phyloP scores from a whole-genome alignment of 371 early-diverging fungal genomes.

The Phascolomyces articulosus region DNA sequence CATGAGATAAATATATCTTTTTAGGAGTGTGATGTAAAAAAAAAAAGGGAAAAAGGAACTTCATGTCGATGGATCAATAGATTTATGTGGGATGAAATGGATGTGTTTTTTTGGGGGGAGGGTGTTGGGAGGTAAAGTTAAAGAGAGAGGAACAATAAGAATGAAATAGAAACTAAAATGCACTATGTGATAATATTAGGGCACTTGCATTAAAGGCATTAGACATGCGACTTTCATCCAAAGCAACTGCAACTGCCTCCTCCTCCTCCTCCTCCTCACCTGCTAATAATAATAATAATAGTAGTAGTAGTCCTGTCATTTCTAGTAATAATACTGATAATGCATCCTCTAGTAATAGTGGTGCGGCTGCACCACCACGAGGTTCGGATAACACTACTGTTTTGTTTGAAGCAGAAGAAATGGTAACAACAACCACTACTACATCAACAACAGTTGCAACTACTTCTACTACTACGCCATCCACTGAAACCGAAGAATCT shows the following conservation, averaged over 20 bases:
- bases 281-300: background rate
- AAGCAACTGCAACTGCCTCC: conserved; percentile 20
- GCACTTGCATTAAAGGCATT: conserved; percentile 68
- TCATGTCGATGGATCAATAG: too few species aligned
- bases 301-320: background rate
- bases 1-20: too few species aligned
- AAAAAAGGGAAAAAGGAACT: too few species aligned
- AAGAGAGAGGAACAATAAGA: too few species aligned
- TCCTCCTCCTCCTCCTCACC: background rate
- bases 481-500: background rate
- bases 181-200: conserved; percentile 29
- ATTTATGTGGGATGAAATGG: too few species aligned
- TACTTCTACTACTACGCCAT: background rate
- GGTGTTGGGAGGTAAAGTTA: too few species aligned
- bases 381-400: background rate
- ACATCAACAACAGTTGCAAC: background rate
- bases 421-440: conserved; percentile 5
- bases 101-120: too few species aligned
- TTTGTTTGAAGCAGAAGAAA: conserved; percentile 23
- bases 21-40: too few species aligned
- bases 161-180: too few species aligned
- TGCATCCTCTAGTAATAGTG: background rate
- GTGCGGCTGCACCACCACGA: background rate
- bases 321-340: conserved; percentile 2
- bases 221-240: conserved; percentile 60